Evolutionary conservation across 2,329 filamentous ascomycete genomes (phyloP), one percentile per base, ranked within the genome.

Genomic region (Monosporascus sp.): DNA sequence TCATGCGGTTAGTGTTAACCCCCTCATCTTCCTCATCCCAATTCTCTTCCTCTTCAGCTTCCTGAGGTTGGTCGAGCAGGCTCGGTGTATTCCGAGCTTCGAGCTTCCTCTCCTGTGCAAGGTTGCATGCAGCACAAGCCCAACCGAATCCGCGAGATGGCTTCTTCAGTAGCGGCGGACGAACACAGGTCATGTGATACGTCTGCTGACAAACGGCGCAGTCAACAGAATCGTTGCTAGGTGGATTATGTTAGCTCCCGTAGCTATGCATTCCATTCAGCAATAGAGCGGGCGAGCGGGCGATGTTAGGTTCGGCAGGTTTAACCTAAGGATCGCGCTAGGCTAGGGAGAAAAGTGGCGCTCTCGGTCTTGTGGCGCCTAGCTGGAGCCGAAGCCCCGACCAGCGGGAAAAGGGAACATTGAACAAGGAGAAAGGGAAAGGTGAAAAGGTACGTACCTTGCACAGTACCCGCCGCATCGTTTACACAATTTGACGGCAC

Each of bases 101-200:
- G 27, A 97, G 77, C 70, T 89, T 95, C 62, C 89, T 86, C 72
- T 97, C 94, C 68, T 96, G 92, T n/a, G 90, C 92, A 64, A 93
- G 87, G 70, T 91, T 97, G 72, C 94, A 99, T 54, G 93, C 88
- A 51, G 90, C 94, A 71, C 94, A 99, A 31, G 94, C 93, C 94
- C 94, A 99, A 5, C 91, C 94, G 73, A 99, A 99, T 39, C 94
- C 94, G 71, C 94, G 87, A 47, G 93, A 96, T 20, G 94, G 94
- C 72, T 99, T 99, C 72, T 97, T 99, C 50, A 91, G 80, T 57
- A 99, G 73, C 38, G 92, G 90, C 41, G 94, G 94, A 56, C 88
- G 87, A 53, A 99, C 94, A 70, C 94, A 99, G 65, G 92, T 90
- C 93, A 99, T 97, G 75, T 99, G 94, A 73, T 97, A 99, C 15